Conservation (phyloP, 2,329 filamentous ascomycete species). For the Colletotrichum liriopes region DNA sequence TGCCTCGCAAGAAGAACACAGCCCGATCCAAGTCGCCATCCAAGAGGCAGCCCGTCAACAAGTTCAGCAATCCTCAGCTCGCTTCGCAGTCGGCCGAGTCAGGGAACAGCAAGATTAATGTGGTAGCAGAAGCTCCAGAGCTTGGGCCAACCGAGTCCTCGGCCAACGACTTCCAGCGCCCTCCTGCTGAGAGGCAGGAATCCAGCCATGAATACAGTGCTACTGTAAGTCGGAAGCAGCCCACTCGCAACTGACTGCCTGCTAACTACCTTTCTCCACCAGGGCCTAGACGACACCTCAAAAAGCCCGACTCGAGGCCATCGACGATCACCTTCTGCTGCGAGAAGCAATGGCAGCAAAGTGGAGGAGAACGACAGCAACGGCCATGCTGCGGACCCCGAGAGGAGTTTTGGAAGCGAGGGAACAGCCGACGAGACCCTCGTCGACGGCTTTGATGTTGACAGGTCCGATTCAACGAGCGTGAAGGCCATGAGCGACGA, state of each 20-base stretch:
- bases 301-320: constrained; percentile 27
- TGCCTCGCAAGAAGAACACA: constrained; percentile 42
- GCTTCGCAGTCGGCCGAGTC: constrained; percentile 30
- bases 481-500: constrained; percentile 37
- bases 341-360: constrained; percentile 19
- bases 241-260: background rate
- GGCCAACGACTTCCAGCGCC: constrained; percentile 5
- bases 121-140: constrained; percentile 42
- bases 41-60: constrained; percentile 27
- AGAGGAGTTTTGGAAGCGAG: constrained; percentile 38
- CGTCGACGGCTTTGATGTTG: constrained; percentile 37
- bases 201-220: constrained; percentile 30
- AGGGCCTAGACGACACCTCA: constrained; percentile 32
- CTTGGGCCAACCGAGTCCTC: constrained; percentile 31
- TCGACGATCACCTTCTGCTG: constrained; percentile 20
- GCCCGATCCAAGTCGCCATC: constrained; percentile 32
- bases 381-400: constrained; percentile 21
- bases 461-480: constrained; percentile 26
- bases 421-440: constrained; percentile 40
- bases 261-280: background rate
- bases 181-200: constrained; percentile 33
- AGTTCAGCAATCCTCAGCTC: constrained; percentile 37
- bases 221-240: constrained; percentile 4
- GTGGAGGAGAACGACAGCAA: constrained; percentile 26
- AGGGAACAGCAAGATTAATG: constrained; percentile 36